Evolutionary conservation across 208 protist genomes (phyloP), one percentile per base, ranked within the genome.

Genomic region (Angomonas desouzai): DNA sequence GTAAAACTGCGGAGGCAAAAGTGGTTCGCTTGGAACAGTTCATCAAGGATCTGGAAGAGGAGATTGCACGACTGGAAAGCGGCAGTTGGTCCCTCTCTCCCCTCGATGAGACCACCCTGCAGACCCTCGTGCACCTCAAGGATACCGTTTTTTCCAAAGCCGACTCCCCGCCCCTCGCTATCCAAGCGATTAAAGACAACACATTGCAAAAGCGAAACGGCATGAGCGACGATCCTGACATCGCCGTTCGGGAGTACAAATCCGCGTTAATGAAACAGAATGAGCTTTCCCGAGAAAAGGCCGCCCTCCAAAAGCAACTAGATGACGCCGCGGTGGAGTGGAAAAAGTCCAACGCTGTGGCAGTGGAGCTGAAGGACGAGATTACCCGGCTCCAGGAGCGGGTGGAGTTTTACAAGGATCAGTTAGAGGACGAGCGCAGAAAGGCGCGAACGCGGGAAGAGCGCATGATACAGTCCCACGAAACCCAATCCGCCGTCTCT

Each of bases 61-160:
- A 96, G 60, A 58, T 93, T 25, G 49, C 82, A 11, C 79, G 85
- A 16, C 64, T 92, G 18, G 86, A 93, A 71, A 79, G 83, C 30
- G 73, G 76, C 30, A 55, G 53, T 32, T 56, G 68, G n/a, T 67
- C 62, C 3, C 62, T 70, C 51, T 65, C 74, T 3, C 62, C 72
- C 4, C 64, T 89, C 11, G 76, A 84, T 30, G 79, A 81, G 29
- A 71, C 79, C 30, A 36, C 85, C 2, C 47, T 91, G 0, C 66
- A 77, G 22, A 77, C 67, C 4, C 81, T 93, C 43, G 61, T 79
- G 27, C 70, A 87, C 29, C 68, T 93, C n/a, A 79, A 85, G 48
- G 89, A 93, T 25, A 83, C 80, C 7, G 83, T 96, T 27, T 88
- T 92, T 43, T 66, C 83, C n/a, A 87, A 79, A 56, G 56, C 72